Base-by-base conservation (phyloP, 2,329 filamentous ascomycete genomes). In the Ophiostoma ips region DNA sequence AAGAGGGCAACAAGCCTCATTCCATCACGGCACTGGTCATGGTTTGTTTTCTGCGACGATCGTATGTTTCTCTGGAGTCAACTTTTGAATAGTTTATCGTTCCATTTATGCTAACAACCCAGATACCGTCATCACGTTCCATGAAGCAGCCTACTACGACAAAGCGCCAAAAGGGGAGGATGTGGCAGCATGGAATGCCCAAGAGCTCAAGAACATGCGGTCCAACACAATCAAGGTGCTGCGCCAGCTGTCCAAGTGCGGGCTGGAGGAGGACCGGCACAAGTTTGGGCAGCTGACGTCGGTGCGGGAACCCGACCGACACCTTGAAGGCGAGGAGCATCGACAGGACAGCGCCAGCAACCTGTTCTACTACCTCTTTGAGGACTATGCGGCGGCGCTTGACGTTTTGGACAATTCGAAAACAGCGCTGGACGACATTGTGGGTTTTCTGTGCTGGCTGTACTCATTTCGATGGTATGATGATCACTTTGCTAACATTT, bases 1-100 rank as follows among this genome's bases (percentile, higher is more conserved):
- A 65, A 6, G 49, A 62, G 15, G 12, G 34, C 18, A 28, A 31
- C 8, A 58, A 66, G 44, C 58, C 63, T 65, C 43, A 63, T 67
- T 52, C 67, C 61, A 15, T 68, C 62, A 5, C 68, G 67, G 49
- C 67, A 68, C 46, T 88, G 82, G 81, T 81, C 79, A 18, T 88
- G 83, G 84, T 68, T 87, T 5, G 66, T 84, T 4, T 63, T 87
- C 9, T 84, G 78, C 55, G 71, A 79, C 56, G 81, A 87, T 75
- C 67, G n/a, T n/a, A n/a, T n/a, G n/a, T n/a, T n/a, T 8, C 68
- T 57, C 3, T 9, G 10, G 2, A 35, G 8, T 33, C n/a, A 9
- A 6, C 48, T 77, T 79, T n/a, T n/a, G n/a, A n/a, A n/a, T n/a
- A n/a, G n/a, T n/a, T n/a, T n/a, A n/a, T n/a, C n/a, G n/a, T n/a